phyloP scores from a whole-genome alignment of 352 stramenopile species.

The Phytophthora boehmeriae region DNA sequence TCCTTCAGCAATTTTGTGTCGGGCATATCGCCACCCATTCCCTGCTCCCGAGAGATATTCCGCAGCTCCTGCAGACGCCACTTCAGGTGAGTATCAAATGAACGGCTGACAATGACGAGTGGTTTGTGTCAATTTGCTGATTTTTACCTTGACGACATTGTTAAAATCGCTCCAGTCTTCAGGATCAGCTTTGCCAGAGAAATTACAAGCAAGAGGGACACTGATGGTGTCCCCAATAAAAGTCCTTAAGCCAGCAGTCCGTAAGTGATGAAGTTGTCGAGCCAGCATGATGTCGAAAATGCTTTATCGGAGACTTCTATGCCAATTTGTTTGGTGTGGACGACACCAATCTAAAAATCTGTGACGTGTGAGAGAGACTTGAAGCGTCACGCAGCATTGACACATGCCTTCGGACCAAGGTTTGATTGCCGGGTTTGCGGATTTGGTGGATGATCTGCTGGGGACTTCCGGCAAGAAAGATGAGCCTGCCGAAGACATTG shows the following conservation, averaged over 20 bases:
- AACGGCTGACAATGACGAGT: slow-evolving; percentile 3
- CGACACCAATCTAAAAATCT: slow-evolving; percentile 13
- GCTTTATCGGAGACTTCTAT: background rate
- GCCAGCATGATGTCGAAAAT: slow-evolving; percentile 18
- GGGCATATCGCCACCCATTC: slow-evolving; percentile 45
- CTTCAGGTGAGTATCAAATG: slow-evolving; percentile 3
- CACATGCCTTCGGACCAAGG: background rate
- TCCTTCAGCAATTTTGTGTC: slow-evolving; percentile 79
- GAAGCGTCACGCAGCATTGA: slow-evolving; percentile 8
- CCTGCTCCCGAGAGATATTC: slow-evolving; percentile 58
- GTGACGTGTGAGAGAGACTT: slow-evolving; percentile 33
- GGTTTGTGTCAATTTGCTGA: background rate
- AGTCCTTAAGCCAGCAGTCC: slow-evolving; percentile 5
- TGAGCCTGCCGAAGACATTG: background rate
- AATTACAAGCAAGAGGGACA: background rate
- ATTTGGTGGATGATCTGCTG: slow-evolving; percentile 60
- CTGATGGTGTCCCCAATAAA: background rate
- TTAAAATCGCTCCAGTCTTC: slow-evolving; percentile 69
- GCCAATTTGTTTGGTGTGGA: slow-evolving; percentile 7
- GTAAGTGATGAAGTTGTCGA: slow-evolving; percentile 23
- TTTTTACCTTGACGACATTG: slow-evolving; percentile 63
- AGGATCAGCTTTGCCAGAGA: slow-evolving; percentile 13
- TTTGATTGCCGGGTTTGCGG: slow-evolving; percentile 31
- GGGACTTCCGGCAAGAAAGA: slow-evolving; percentile 11
- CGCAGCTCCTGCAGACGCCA: slow-evolving; percentile 54